Percentiles rank a stretch among this genome's conserved stretches.
Conservation (phyloP, 2,329 filamentous ascomycete species). For the Pseudogymnoascus destructans region DNA sequence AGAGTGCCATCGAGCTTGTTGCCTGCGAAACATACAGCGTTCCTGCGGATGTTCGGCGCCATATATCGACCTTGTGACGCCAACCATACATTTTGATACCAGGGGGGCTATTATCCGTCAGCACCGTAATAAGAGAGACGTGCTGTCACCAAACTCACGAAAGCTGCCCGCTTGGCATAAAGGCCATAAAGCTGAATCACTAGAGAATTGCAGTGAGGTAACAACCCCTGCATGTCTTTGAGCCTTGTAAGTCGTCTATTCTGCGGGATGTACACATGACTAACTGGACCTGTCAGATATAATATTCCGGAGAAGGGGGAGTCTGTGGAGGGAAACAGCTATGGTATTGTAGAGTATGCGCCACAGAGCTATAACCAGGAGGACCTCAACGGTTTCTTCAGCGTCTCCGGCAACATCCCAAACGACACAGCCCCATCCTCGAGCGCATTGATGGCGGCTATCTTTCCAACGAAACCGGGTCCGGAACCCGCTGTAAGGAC, state of each 20-base stretch:
- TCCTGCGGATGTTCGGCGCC: constrained; percentile 20
- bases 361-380: constrained; percentile 39
- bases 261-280: neutral
- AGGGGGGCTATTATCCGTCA: constrained; percentile 1
- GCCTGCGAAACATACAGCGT: constrained; percentile 24
- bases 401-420: constrained; percentile 27
- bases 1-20: constrained; percentile 31
- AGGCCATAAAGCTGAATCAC: neutral
- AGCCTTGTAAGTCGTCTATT: constrained; percentile 34
- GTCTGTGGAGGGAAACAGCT: constrained; percentile 32
- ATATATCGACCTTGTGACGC: constrained; percentile 26
- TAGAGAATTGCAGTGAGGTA: constrained; percentile 35
- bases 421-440: constrained; percentile 29
- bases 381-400: constrained; percentile 34
- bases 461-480: constrained; percentile 21
- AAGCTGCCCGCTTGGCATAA: neutral
- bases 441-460: constrained; percentile 13
- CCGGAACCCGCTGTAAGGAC: constrained; percentile 24
- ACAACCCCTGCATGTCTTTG: constrained; percentile 45
- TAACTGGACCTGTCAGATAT: neutral
- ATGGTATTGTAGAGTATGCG: constrained; percentile 42
- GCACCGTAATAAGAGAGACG: neutral
- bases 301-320: constrained; percentile 27
- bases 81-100: constrained; percentile 25
- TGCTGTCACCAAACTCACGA: neutral